phyloP scores from a whole-genome alignment of 148 eudicot species.

The Rhododendron williamsianum region DNA sequence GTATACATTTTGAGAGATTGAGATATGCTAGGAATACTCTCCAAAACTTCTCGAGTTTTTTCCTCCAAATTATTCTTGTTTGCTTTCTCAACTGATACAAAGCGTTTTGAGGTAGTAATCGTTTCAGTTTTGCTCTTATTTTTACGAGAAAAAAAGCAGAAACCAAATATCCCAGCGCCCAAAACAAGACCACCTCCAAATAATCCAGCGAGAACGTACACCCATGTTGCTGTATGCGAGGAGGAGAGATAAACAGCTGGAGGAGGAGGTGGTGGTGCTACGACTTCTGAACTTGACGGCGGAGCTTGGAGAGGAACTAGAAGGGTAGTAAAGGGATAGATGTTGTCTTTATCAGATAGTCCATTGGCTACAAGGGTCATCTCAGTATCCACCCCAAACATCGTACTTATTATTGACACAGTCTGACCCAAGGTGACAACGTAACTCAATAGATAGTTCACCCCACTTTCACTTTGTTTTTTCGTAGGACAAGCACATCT shows the following conservation, averaged over 20 bases:
- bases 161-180: constrained; percentile 23
- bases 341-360: constrained; percentile 33
- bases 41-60: constrained; percentile 51
- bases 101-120: constrained; percentile 35
- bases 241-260: constrained; percentile 9
- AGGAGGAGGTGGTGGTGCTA: constrained; percentile 29
- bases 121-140: constrained; percentile 25
- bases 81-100: constrained; percentile 54
- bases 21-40: constrained; percentile 56
- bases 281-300: constrained; percentile 40
- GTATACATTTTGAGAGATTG: constrained; percentile 65
- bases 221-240: constrained; percentile 28
- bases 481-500: constrained; percentile 91
- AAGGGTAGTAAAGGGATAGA: constrained; percentile 62
- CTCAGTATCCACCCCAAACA: constrained; percentile 49
- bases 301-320: constrained; percentile 58
- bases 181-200: constrained; percentile 35
- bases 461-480: constrained; percentile 47
- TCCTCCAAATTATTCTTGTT: constrained; percentile 36
- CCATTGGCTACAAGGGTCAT: constrained; percentile 59
- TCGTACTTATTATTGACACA: constrained; percentile 26
- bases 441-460: constrained; percentile 65
- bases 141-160: constrained; percentile 28
- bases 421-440: constrained; percentile 27
- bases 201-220: constrained; percentile 46